These are phyloP conservation scores for Phaeosphaeria sp. DNA, from an alignment of 2,329 filamentous ascomycete genomes.

Conservation along the genomic window DNA sequence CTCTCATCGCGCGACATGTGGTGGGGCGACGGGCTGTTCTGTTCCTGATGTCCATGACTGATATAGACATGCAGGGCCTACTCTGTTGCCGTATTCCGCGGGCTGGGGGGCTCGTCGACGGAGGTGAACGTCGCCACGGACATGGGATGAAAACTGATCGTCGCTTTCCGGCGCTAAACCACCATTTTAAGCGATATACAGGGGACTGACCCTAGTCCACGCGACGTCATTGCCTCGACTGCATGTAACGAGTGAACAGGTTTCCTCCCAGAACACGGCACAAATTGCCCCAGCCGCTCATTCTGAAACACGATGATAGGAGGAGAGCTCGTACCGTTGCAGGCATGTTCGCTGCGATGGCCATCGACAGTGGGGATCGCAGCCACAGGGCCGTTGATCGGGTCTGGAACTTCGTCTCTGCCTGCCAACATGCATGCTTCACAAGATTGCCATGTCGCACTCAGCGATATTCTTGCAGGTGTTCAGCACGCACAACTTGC, in stretches of 20 bases:
- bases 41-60: background rate
- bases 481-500: background rate
- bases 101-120: background rate
- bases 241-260: conserved; percentile 9
- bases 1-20: conserved; percentile 3
- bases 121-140: conserved; percentile 2
- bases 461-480: background rate
- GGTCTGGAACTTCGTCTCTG: conserved; percentile 27
- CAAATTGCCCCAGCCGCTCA: conserved; percentile 16
- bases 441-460: background rate
- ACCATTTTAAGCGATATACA: background rate
- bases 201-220: background rate
- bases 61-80: conserved; percentile 12
- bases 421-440: conserved; percentile 8
- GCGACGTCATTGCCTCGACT: background rate
- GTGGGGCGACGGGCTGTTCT: no score
- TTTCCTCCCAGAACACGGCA: conserved; percentile 31
- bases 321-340: conserved; percentile 1
- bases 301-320: conserved; percentile 6
- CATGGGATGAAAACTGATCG: conserved; percentile 15
- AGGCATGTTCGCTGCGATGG: conserved; percentile 25
- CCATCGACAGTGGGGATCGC: conserved; percentile 20
- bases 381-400: conserved; percentile 38
- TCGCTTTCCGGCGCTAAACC: conserved; percentile 13
- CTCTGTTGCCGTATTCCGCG: background rate